Evolutionary conservation across 2,329 filamentous ascomycete genomes (phyloP), one percentile per base, ranked within the genome.

Genomic region (Aspergillus tamarii): DNA sequence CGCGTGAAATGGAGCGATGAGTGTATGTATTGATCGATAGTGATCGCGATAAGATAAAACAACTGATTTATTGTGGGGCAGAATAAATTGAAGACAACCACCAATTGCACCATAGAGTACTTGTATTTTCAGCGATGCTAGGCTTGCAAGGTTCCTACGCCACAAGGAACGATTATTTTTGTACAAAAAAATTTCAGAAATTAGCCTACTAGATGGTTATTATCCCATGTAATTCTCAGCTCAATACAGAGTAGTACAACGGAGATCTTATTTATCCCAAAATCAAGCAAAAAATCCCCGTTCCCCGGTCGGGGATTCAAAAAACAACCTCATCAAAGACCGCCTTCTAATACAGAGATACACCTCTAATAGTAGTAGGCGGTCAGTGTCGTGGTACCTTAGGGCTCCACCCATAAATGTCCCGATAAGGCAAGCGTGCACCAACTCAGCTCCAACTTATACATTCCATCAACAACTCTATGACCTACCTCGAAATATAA

Each of bases 1-100:
- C 39, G 41, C 4, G 62, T 66, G 36, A 64, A 57, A 21, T 67
- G 16, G 59, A 65, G 53, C 34, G 56, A 67, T 59, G n/a, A n/a
- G n/a, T 34, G 14, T 36, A 7, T 16, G 34, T 36, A 36, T 36
- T 6, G 14, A 36, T 36, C 16, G 12, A 36, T 36, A 36, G 34
- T 36, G 34, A 12, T 14, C 14, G 34, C 34, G 34, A 36, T 36
- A 36, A 36, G 34, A 36, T 36, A 36, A 36, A 36, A 16, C 14
- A 36, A 2, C 16, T 36, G 12, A 36, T n/a, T n/a, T n/a, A n/a
- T 16, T 36, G 34, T 16, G 19, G 11, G 43, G 43, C 43, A 46
- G 43, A 46, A 48, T 48, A 26, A 48, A 26, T 48, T 28, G 21
- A 41, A 48, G n/a, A 48, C 45, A 11, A 11, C 43, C 43, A 16